A percentile compares a stretch with the other conserved stretches of the same genome.
These are phyloP conservation scores for Sungouiella blattae DNA, from an alignment of 805 yeast species.

Conservation along the genomic window DNA sequence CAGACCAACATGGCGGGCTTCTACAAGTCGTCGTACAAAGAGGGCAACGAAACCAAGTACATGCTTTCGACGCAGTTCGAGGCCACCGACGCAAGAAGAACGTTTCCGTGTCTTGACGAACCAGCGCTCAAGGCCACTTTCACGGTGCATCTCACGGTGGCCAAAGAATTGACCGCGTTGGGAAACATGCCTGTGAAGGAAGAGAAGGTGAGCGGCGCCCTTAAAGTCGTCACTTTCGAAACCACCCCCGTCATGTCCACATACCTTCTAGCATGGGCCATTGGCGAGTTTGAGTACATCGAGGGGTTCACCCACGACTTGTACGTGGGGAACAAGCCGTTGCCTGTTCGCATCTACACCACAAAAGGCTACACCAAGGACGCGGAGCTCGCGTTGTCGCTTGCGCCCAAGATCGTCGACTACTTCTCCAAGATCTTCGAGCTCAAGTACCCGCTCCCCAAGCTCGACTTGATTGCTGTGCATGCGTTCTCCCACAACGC, in stretches of 20 bases:
- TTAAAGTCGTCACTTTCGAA: constrained; percentile 35
- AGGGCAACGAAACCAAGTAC: constrained; percentile 31
- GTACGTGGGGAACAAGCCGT: constrained; percentile 35
- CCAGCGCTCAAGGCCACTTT: constrained; percentile 57
- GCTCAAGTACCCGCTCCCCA: constrained; percentile 69
- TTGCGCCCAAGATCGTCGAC: constrained; percentile 50
- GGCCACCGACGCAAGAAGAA: constrained; percentile 56
- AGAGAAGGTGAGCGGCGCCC: constrained; percentile 12
- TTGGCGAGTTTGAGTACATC: constrained; percentile 53
- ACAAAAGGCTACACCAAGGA: constrained; percentile 45
- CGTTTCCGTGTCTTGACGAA: constrained; percentile 58
- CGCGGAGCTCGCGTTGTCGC: constrained; percentile 47
- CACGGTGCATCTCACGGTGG: constrained; percentile 38
- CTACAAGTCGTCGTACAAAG: constrained; percentile 45
- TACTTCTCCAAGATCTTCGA: constrained; percentile 47
- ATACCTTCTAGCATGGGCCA: constrained; percentile 56
- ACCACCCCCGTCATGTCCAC: constrained; percentile 55
- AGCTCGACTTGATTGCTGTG: constrained; percentile 74
- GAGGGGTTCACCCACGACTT: constrained; percentile 41
- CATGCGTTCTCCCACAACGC: constrained; percentile 82
- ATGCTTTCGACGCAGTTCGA: constrained; percentile 56
- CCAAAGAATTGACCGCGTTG: constrained; percentile 34
- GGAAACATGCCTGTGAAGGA: constrained; percentile 45
- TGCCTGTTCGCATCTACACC: constrained; percentile 52
- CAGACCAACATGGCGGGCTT: constrained; percentile 58